Conservation (phyloP, 129 eudicot genomes). For the Oenanthe sinensis region DNA sequence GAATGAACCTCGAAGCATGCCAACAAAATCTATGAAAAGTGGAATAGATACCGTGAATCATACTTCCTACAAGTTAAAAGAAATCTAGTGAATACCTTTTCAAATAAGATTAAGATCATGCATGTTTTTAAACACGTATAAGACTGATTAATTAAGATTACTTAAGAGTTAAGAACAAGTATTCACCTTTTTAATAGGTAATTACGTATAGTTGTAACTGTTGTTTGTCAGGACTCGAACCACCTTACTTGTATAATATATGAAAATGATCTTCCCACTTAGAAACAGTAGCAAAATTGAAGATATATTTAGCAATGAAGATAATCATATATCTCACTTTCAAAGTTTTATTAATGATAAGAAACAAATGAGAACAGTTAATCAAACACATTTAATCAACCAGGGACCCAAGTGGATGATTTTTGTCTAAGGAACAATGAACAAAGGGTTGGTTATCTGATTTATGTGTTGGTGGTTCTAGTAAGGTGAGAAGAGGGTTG, state of each 20-base stretch:
- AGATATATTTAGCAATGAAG: background rate
- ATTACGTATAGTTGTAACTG: too few species aligned
- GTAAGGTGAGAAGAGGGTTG: background rate
- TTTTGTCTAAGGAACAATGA: background rate
- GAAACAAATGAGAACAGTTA: background rate
- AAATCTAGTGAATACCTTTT: background rate
- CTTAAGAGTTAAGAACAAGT: background rate
- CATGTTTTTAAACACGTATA: too few species aligned
- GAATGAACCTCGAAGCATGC: background rate
- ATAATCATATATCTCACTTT: background rate
- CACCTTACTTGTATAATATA: too few species aligned
- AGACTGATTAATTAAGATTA: too few species aligned
- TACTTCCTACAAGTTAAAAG: background rate
- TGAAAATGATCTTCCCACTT: too few species aligned
- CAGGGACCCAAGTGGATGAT: slow-evolving; percentile 1
- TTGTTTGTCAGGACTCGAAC: too few species aligned
- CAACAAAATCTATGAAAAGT: background rate
- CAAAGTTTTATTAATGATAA: background rate
- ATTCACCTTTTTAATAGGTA: background rate
- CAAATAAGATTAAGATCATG: background rate
- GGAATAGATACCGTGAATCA: background rate
- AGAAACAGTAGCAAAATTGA: too few species aligned
- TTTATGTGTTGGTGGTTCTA: background rate
- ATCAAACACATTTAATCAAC: background rate
- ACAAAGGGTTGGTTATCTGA: slow-evolving; percentile 3